phyloP scores from a whole-genome alignment of 176 grass and related monocot genomes.

The Saccharum officinarum region DNA sequence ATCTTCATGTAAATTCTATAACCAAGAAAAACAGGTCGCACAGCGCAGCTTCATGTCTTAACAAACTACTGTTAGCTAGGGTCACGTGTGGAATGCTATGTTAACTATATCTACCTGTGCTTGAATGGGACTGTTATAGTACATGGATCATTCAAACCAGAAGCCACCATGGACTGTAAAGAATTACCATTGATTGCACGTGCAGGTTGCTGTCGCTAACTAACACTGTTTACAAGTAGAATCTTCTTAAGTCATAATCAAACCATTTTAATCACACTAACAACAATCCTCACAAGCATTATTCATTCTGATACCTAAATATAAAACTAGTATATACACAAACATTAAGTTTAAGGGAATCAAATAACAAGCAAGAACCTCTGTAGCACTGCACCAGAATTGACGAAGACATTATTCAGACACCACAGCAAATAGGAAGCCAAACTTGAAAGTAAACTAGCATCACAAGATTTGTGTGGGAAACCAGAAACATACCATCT shows the following conservation, averaged over 20 bases:
- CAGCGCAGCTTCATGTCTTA: not conserved
- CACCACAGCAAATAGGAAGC: not conserved
- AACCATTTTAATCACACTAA: not conserved
- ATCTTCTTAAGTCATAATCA: not conserved
- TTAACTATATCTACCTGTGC: not conserved
- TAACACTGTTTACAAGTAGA: not conserved
- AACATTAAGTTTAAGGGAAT: not conserved
- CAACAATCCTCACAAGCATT: not conserved
- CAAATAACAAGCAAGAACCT: not conserved
- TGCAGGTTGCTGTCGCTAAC: not conserved
- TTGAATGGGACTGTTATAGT: not conserved
- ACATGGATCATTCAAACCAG: not conserved
- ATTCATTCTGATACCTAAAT: not conserved
- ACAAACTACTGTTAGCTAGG: not conserved
- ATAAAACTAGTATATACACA: not conserved
- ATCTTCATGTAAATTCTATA: not conserved
- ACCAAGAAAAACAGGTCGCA: not conserved
- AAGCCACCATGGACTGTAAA: not conserved
- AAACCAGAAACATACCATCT: constrained; percentile 62
- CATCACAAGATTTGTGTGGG: not conserved
- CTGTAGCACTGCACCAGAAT: not conserved
- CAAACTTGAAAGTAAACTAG: not conserved
- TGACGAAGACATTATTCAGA: not conserved
- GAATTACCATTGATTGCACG: not conserved
- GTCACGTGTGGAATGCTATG: not conserved